Percentiles rank a stretch among this genome's conserved stretches.
These are phyloP conservation scores for Dictyophora rubrovolvata DNA, from an alignment of 768 basidiomycete genomes.

Conservation along the genomic window DNA sequence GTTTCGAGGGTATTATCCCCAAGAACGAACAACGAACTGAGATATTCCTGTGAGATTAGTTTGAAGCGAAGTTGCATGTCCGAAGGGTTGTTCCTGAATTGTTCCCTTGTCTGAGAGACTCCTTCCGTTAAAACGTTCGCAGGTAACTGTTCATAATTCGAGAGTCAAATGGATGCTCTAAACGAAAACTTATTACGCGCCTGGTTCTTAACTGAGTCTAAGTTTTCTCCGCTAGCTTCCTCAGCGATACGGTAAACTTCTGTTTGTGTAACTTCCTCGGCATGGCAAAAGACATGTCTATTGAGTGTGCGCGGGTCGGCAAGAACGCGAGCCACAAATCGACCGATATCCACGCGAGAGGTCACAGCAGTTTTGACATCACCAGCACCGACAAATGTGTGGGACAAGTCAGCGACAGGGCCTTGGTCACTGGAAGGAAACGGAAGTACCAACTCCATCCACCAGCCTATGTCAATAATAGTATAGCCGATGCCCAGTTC, in stretches of 20 bases:
- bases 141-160: neutral
- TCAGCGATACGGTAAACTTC: constrained; percentile 17
- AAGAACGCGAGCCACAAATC: constrained; percentile 22
- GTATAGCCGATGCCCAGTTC: constrained; percentile 19
- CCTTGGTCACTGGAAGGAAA: neutral
- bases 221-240: constrained; percentile 16
- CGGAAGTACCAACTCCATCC: constrained; percentile 18
- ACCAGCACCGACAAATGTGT: constrained; percentile 14
- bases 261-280: constrained; percentile 18
- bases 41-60: constrained; percentile 13
- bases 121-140: neutral
- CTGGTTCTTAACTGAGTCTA: neutral
- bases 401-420: constrained; percentile 9
- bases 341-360: constrained; percentile 18
- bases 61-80: neutral
- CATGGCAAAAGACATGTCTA: constrained; percentile 18
- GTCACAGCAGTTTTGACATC: constrained; percentile 16
- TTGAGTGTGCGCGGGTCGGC: constrained; percentile 24
- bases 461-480: constrained; percentile 25
- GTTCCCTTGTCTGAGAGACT: too few species aligned
- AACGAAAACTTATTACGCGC: neutral
- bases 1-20: constrained; percentile 22
- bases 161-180: neutral
- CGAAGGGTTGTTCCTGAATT: too few species aligned
- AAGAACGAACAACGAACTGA: constrained; percentile 18